Evolutionary conservation across 305 asterid species (phyloP), one percentile per base, ranked within the genome.

Genomic region (Rubia peregrina): DNA sequence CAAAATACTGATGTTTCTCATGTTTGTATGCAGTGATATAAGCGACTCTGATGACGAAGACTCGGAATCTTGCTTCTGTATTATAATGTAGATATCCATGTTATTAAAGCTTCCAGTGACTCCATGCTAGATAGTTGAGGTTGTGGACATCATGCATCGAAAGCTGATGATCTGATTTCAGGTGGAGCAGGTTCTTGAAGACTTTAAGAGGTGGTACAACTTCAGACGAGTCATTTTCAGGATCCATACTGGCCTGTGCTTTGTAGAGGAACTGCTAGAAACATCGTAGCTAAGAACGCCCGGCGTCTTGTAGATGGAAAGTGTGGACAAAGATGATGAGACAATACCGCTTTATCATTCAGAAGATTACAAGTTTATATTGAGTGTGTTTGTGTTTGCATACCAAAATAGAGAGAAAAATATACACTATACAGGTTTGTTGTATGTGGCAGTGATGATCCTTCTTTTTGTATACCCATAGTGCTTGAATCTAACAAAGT

Each of bases 21-120:
- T 67, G 64, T 69, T 26, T 69, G 65, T 60, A 9, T 83, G 83
- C 87, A 89, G 95, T 78, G 96, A 89, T 53, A 83, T 53, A 65
- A 86, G 94, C 33, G 96, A 87, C 76, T 85, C 90, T 3, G 96
- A 87, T 7, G 91, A 84, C 7, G 96, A 89, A 16, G 94, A 85
- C 26, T 82, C 85, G 33, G 96, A 87, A 75, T 61, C 85, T 70
- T 89, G 96, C 86, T 72, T 83, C 69, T 89, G 96, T 77, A 86
- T 74, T 75, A 76, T 89, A 79, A 89, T 89, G 95, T 89, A 85
- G 88, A 78, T 80, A 73, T 71, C 70, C 9, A 36, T 67, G 48
- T n/a, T 51, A 51, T 57, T 26, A 42, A 41, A 72, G 51, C 70
- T 44, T 57, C 72, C 70, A 62, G n/a, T 57, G 65, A 74, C 69